phyloP scores from a whole-genome alignment of 2,329 filamentous ascomycete genomes.

The Xylaria sp. region DNA sequence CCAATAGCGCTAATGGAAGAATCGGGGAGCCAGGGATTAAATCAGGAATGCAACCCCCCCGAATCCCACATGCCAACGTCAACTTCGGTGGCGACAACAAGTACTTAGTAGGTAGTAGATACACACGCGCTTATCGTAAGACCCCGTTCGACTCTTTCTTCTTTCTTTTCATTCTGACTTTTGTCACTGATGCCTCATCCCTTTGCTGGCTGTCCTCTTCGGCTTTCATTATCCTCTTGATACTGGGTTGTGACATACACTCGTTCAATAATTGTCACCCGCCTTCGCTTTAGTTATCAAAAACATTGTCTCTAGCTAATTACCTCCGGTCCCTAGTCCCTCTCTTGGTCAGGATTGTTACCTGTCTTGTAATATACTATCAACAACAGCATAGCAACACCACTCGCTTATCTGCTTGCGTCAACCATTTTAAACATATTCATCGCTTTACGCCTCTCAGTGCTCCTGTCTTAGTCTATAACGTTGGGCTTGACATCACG shows the following conservation, averaged over 20 bases:
- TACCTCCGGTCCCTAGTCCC: background rate
- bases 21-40: background rate
- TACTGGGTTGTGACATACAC: constrained; percentile 38
- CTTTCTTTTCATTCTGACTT: background rate
- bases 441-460: background rate
- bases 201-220: too few species aligned
- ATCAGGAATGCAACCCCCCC: background rate
- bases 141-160: background rate
- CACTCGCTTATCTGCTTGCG: background rate
- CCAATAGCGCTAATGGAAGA: too few species aligned
- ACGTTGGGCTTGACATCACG: background rate
- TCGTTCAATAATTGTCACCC: constrained; percentile 29
- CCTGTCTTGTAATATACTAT: background rate
- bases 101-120: background rate
- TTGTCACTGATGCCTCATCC: background rate
- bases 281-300: background rate
- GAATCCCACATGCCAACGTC: background rate
- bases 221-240: constrained; percentile 1
- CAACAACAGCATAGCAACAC: background rate
- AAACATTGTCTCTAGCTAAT: background rate
- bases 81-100: background rate
- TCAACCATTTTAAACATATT: background rate
- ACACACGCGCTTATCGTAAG: background rate
- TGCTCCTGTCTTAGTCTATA: background rate
- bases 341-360: background rate